Percentiles rank a stretch among this genome's conserved stretches.
Evolutionary conservation across 2,329 filamentous ascomycete species (phyloP).

Genomic region (Aspergillus sp.): DNA sequence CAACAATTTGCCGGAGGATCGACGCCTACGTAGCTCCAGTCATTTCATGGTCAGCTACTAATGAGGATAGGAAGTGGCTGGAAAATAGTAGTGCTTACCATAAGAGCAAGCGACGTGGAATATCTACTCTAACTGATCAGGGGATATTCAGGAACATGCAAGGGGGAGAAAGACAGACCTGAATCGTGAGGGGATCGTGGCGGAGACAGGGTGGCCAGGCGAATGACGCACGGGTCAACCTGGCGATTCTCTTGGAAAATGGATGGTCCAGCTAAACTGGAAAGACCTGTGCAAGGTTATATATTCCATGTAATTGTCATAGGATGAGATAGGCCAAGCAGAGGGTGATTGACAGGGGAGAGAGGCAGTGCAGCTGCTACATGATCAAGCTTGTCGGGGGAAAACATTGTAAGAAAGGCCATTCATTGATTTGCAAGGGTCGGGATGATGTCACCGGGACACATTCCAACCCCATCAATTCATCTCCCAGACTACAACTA

Average conservation of each 20-base stretch:
- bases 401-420: too few species aligned
- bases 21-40: conserved; percentile 56
- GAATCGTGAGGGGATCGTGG: background rate
- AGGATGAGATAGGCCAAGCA: background rate
- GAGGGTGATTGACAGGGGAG: background rate
- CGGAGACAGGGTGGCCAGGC: background rate
- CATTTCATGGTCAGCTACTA: conserved; percentile 18
- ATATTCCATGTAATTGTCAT: background rate
- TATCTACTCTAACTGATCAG: too few species aligned
- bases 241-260: background rate
- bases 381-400: background rate
- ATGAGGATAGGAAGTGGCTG: too few species aligned
- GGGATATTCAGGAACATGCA: background rate
- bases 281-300: background rate
- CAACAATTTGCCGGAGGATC: conserved; percentile 86
- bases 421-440: background rate
- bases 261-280: background rate
- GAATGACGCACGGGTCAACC: conserved; percentile 1
- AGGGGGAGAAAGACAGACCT: background rate
- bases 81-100: background rate
- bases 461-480: too few species aligned
- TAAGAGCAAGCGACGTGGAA: background rate
- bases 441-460: background rate
- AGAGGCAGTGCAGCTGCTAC: background rate
- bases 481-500: too few species aligned